Percentiles rank a stretch among this genome's conserved stretches.
These are phyloP conservation scores for Chlorella sp. DNA, from an alignment of 139 green algal species.

Conservation along the genomic window DNA sequence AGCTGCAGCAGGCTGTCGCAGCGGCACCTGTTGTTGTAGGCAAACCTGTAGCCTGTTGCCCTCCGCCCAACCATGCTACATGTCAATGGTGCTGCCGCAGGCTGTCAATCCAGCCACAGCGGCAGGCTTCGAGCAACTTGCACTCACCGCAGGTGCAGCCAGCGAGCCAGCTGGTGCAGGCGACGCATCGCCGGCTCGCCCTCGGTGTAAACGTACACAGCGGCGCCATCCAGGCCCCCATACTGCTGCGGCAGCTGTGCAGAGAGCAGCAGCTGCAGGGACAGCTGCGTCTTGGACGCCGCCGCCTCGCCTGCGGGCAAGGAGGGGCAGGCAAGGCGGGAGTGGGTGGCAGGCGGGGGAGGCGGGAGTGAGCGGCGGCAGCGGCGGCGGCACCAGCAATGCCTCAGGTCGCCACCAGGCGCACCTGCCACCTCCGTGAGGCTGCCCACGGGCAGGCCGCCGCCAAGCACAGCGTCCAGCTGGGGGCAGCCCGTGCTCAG, in stretches of 20 bases:
- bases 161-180: constrained; percentile 46
- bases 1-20: too few species aligned
- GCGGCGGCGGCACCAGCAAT: not conserved
- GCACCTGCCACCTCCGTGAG: constrained; percentile 72
- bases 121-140: too few species aligned
- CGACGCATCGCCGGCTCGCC: constrained; percentile 57
- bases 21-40: too few species aligned
- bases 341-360: not conserved
- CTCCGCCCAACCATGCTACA: too few species aligned
- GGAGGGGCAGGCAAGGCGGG: not conserved
- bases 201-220: constrained; percentile 82
- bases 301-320: constrained; percentile 63
- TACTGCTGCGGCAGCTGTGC: constrained; percentile 40
- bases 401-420: not conserved
- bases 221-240: constrained; percentile 58
- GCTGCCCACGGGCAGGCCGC: constrained; percentile 55
- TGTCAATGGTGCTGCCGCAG: too few species aligned
- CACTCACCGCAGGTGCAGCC: constrained; percentile 23
- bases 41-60: too few species aligned
- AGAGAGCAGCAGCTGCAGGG: constrained; percentile 69
- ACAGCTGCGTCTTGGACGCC: constrained; percentile 72
- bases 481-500: constrained; percentile 50
- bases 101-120: too few species aligned
- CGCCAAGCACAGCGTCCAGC: constrained; percentile 58
- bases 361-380: not conserved